Percentiles rank a stretch among this genome's conserved stretches.
Conservation (phyloP, 352 stramenopile species). For the Phytopythium chamaehyphon region DNA sequence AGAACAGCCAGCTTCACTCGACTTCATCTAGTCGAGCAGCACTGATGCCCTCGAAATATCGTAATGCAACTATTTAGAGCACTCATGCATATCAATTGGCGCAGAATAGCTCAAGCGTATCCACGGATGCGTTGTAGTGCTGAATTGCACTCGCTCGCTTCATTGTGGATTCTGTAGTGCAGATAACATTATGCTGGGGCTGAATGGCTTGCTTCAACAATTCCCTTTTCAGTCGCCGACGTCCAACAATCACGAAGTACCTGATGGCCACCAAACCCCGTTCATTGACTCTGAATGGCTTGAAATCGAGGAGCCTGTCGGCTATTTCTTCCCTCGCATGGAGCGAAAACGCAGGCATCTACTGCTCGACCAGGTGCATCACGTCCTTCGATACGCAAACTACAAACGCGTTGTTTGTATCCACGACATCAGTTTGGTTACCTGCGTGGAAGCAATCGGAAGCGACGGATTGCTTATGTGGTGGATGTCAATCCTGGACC, state of each 20-base stretch:
- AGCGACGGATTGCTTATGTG: slow-evolving; percentile 23
- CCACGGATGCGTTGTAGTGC: too few relatives aligned
- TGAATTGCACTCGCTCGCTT: too few relatives aligned
- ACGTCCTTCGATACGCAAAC: slow-evolving; percentile 53
- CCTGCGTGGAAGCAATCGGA: slow-evolving; percentile 41
- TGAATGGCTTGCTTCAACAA: not conserved
- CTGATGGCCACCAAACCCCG: not conserved
- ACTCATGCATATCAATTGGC: too few relatives aligned
- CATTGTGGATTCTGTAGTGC: too few relatives aligned
- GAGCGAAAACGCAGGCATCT: slow-evolving; percentile 34
- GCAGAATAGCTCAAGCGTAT: too few relatives aligned
- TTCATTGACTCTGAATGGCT: slow-evolving; percentile 35
- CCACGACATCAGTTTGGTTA: slow-evolving; percentile 57
- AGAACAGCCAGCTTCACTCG: too few relatives aligned
- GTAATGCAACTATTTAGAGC: too few relatives aligned
- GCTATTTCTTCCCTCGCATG: slow-evolving; percentile 43
- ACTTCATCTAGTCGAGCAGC: too few relatives aligned
- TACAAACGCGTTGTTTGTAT: slow-evolving; percentile 50
- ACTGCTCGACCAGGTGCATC: slow-evolving; percentile 56
- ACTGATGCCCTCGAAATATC: too few relatives aligned
- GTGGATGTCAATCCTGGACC: slow-evolving; percentile 72
- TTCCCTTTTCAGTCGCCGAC: slow-evolving; percentile 1
- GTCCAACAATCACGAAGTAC: not conserved
- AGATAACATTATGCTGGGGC: not conserved
- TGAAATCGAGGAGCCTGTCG: slow-evolving; percentile 46